These are phyloP conservation scores for Trichaptum fuscoviolaceum DNA, from an alignment of 768 basidiomycete genomes.

Conservation along the genomic window DNA sequence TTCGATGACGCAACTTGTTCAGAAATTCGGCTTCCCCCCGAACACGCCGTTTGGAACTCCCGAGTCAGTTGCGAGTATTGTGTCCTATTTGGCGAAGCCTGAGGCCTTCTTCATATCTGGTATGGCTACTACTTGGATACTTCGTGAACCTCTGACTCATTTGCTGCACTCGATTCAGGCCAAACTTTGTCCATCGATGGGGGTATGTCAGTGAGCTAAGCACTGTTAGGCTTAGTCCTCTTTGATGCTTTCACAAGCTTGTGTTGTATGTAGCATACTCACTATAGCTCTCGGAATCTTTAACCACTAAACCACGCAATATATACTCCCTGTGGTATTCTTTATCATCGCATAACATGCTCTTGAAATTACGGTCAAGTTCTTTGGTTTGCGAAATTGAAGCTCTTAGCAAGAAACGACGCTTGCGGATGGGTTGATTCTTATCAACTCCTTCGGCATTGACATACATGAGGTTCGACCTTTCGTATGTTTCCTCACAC, in stretches of 20 bases:
- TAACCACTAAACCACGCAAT: too few relatives aligned
- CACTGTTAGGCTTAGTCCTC: too few relatives aligned
- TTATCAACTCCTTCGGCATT: background rate
- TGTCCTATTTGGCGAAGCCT: background rate
- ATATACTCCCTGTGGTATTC: too few relatives aligned
- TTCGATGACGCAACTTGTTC: background rate
- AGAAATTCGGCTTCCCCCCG: background rate
- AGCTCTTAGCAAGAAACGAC: background rate
- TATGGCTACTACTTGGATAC: background rate
- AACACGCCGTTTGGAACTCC: background rate
- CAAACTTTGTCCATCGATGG: background rate
- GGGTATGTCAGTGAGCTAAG: too few relatives aligned
- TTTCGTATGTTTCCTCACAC: too few relatives aligned
- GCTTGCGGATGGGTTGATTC: background rate
- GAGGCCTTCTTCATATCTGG: background rate
- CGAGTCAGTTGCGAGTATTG: background rate
- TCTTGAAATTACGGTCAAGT: background rate
- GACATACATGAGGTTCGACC: background rate
- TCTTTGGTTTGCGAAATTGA: background rate
- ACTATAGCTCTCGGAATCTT: too few relatives aligned
- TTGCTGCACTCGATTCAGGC: background rate
- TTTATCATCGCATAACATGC: too few relatives aligned
- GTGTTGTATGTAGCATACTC: too few relatives aligned
- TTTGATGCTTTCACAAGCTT: too few relatives aligned
- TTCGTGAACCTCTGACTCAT: background rate